Conservation (phyloP, 2,329 filamentous ascomycete genomes). For the Bipolaris bicolor region DNA sequence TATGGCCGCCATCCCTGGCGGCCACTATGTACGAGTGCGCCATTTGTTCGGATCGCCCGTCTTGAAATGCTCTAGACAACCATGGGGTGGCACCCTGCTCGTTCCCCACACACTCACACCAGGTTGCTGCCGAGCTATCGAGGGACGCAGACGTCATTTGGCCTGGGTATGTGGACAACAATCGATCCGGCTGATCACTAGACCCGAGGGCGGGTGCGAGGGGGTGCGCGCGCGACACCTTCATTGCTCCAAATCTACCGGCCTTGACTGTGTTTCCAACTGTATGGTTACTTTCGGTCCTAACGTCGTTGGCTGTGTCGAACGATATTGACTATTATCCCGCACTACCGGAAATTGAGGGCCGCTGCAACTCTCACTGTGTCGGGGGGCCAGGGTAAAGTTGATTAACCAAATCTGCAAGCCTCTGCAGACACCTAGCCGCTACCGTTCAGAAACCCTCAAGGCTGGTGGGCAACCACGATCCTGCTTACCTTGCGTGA, state of each 20-base stretch:
- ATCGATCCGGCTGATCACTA: slow-evolving; percentile 2
- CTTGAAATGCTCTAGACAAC: slow-evolving; percentile 24
- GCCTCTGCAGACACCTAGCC: slow-evolving; percentile 16
- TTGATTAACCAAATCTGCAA: slow-evolving; percentile 9
- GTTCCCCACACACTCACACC: slow-evolving; percentile 17
- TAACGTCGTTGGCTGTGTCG: slow-evolving; percentile 3
- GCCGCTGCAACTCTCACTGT: slow-evolving; percentile 6
- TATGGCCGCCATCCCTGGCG: slow-evolving; percentile 16
- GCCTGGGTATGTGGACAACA: neutral
- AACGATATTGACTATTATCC: slow-evolving; percentile 6
- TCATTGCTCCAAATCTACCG: neutral
- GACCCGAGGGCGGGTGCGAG: neutral
- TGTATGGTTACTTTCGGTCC: neutral
- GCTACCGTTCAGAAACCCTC: slow-evolving; percentile 15
- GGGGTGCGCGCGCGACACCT: slow-evolving; percentile 1
- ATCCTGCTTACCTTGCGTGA: slow-evolving; percentile 20
- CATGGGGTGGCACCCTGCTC: slow-evolving; percentile 18
- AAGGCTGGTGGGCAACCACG: slow-evolving; percentile 15
- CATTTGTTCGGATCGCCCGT: slow-evolving; percentile 22
- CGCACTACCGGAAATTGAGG: slow-evolving; percentile 15
- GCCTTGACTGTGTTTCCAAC: neutral
- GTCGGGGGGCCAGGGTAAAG: slow-evolving; percentile 8
- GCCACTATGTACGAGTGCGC: slow-evolving; percentile 17
- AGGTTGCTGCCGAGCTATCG: slow-evolving; percentile 7
- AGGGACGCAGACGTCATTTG: slow-evolving; percentile 13